These are phyloP conservation scores for Trametes maxima DNA, from an alignment of 768 basidiomycete species.

Conservation along the genomic window DNA sequence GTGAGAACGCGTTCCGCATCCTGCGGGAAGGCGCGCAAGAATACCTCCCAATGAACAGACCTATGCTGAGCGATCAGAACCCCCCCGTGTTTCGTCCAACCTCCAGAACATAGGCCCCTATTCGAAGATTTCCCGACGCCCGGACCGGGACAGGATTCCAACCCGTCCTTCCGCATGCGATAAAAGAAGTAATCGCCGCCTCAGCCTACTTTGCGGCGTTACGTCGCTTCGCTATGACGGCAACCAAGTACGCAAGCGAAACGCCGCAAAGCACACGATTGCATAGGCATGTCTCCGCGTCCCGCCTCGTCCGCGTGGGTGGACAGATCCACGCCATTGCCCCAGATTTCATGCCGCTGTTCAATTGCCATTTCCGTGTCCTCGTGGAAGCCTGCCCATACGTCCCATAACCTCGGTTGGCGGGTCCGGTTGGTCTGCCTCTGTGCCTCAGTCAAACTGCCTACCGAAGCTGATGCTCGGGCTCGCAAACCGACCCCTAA, in stretches of 20 bases:
- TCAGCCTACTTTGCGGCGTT: conserved; percentile 4
- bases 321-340: background rate
- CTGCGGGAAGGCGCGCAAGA: conserved; percentile 2
- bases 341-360: background rate
- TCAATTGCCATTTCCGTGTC: conserved; percentile 6
- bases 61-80: background rate
- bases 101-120: background rate
- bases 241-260: background rate
- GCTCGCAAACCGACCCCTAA: conserved; percentile 1
- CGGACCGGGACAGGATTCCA: too few relatives aligned
- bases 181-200: conserved; percentile 1
- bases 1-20: conserved; percentile 1
- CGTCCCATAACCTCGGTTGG: background rate
- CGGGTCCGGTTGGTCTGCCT: background rate
- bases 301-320: background rate
- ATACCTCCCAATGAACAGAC: background rate
- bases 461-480: background rate
- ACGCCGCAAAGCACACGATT: background rate
- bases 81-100: background rate
- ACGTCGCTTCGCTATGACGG: background rate
- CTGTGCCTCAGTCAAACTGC: background rate
- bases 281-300: background rate
- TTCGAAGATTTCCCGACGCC: background rate
- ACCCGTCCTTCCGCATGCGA: background rate
- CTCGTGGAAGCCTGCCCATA: background rate